Conservation (phyloP, 2,329 filamentous ascomycete species). For the Ascochyta clinopodiicola region DNA sequence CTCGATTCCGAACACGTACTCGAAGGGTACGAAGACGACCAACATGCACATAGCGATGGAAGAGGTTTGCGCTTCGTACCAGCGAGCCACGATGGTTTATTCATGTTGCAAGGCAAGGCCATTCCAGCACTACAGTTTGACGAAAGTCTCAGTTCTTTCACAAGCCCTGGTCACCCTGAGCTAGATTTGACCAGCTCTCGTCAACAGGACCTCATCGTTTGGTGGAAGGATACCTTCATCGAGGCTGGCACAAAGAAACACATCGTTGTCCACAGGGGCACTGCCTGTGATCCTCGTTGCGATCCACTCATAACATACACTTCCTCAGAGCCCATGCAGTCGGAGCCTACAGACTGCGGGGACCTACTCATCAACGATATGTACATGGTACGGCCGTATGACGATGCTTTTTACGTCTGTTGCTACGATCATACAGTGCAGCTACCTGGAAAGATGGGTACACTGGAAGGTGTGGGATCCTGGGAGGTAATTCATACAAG, state of each 20-base stretch:
- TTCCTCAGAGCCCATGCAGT: background rate
- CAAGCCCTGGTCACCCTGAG: background rate
- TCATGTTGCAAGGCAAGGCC: background rate
- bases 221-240: constrained; percentile 28
- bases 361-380: constrained; percentile 7
- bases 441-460: background rate
- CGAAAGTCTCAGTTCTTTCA: constrained; percentile 18
- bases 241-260: background rate
- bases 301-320: too few species aligned
- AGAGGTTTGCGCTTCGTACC: background rate
- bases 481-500: background rate
- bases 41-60: background rate
- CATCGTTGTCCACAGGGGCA: constrained; percentile 1
- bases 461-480: background rate
- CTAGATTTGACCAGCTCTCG: background rate
- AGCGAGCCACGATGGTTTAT: constrained; percentile 8
- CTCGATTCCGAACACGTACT: background rate
- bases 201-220: constrained; percentile 1
- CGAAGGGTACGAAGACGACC: background rate
- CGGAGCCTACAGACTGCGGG: background rate
- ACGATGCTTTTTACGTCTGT: background rate
- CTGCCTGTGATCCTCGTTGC: background rate
- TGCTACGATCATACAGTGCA: constrained; percentile 14
- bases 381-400: constrained; percentile 2
- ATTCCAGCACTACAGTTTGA: constrained; percentile 19